Base-by-base conservation (phyloP, 2,329 filamentous ascomycete species). In the Alternaria triticina region DNA sequence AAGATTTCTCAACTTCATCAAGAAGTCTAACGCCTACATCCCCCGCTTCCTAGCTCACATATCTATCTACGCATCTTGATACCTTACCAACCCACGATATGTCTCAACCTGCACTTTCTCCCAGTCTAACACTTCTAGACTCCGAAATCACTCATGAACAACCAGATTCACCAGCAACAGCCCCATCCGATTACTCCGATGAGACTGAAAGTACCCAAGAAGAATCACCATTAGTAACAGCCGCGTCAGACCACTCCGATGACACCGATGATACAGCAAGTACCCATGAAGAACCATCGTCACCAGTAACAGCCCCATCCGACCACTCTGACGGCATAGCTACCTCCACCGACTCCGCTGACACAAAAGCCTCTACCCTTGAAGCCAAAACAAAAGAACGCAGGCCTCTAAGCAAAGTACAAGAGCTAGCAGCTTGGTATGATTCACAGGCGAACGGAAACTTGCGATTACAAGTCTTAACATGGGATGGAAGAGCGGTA, bases 1-100 rank as follows among this genome's bases (percentile, higher is more conserved):
- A 9, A n/a, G 5, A n/a, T 4, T 2, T n/a, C 6, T n/a, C 30
- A 15, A 1, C 13, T 36, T 15, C 13, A 15, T 36, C 15, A 0
- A n/a, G 13, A n/a, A n/a, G 0, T 36, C 33, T 36, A 0, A n/a
- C 15, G 0, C 15, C 7, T 3, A 5, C 4, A n/a, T n/a, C 15
- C 15, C 33, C 33, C 4, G 15, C 13, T 36, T 36, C 33, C 7
- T n/a, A 5, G 4, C 9, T 36, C 4, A n/a, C 8, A n/a, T 9
- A 36, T 5, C 8, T 0, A n/a, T 10, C 8, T 3, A 2, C 33
- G 15, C 33, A 9, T n/a, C 15, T n/a, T 36, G 1, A 10, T 9
- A 36, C 3, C 8, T 15, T n/a, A 1, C 0, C n/a, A 17, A 6
- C 9, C 9, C 9, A 17, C 36, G 9, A 3, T 17, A 40, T 40